These are phyloP conservation scores for Paxillus ammoniavirescens DNA, from an alignment of 768 basidiomycete species.

Conservation along the genomic window DNA sequence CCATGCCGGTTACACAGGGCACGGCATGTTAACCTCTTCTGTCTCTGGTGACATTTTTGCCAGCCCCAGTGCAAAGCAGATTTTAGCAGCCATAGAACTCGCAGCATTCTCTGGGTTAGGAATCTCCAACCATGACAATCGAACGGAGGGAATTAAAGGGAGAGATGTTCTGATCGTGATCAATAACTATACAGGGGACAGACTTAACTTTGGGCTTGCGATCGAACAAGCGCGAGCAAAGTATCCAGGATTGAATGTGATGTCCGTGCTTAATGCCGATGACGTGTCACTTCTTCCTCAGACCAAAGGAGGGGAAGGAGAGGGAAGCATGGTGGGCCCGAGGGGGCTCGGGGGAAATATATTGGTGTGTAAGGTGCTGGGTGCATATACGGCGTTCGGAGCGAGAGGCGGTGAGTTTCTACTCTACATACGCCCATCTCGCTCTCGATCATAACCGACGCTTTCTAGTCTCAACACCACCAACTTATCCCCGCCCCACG, in stretches of 20 bases:
- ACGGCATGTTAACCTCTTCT: slow-evolving; percentile 53
- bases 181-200: slow-evolving; percentile 55
- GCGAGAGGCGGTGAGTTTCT: slow-evolving; percentile 31
- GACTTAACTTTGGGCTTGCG: slow-evolving; percentile 58
- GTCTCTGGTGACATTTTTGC: slow-evolving; percentile 66
- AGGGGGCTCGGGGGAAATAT: slow-evolving; percentile 48
- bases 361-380: slow-evolving; percentile 56
- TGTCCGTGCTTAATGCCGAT: slow-evolving; percentile 52
- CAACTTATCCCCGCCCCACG: slow-evolving; percentile 8
- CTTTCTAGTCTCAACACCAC: not conserved
- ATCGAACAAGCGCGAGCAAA: slow-evolving; percentile 47
- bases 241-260: slow-evolving; percentile 34
- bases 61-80: slow-evolving; percentile 58
- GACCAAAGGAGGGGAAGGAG: slow-evolving; percentile 3
- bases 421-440: slow-evolving; percentile 16
- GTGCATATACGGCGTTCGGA: slow-evolving; percentile 41
- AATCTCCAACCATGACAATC: not conserved
- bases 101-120: slow-evolving; percentile 37
- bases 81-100: slow-evolving; percentile 47
- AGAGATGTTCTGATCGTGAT: slow-evolving; percentile 37
- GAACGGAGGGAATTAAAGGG: not conserved
- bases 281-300: slow-evolving; percentile 47
- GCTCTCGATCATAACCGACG: not conserved
- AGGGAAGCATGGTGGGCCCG: slow-evolving; percentile 41
- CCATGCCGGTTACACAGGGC: slow-evolving; percentile 54